Evolutionary conservation across 2,329 filamentous ascomycete species (phyloP), one percentile per base, ranked within the genome.

Genomic region (Neophaeococcomyces mojaviensis): DNA sequence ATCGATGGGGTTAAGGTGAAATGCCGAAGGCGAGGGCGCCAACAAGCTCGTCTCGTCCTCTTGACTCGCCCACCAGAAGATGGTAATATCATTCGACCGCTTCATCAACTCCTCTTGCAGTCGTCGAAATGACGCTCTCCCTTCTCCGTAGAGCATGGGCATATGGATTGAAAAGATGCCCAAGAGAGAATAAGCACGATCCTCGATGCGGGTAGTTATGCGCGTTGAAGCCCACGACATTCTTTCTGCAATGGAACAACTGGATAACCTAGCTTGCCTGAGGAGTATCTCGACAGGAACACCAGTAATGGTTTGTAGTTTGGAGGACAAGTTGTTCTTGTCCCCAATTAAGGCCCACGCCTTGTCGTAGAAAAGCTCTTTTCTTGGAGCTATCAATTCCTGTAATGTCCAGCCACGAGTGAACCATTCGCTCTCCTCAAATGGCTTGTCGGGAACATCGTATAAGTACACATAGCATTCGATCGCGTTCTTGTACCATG

Each of bases 111-210:
- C 48, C 18, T 50, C 44, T 34, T 46, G 50, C 9, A 52, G 44
- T 43, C 44, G 30, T 8, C 33, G 35, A 12, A 36, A 38, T 13
- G 50, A 48, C 24, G 44, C 49, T 7, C 48, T 41, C 3, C 39
- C 49, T 53, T 61, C 61, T 7, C 61, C 61, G 44, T 64, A 64
- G 2, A 62, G 44, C 8, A 61, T 41, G 6, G 59, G 56, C 55
- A 64, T 60, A 22, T 56, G 44, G 2, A 64, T 51, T 34, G 49
- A 52, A 38, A 61, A 58, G 4, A 61, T 45, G 6, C 56, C 63
- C 40, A 55, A 46, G 1, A 64, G 49, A 15, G 37, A 60, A 44
- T 63, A 63, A 0, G 59, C 57, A 4, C 26, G 39, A 47, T 63
- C 61, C 53, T 64, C 61, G 39, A 46, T 39, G 8, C 54, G 26